Base-by-base conservation (phyloP, 305 asterid species). In the Rubia occidens region DNA sequence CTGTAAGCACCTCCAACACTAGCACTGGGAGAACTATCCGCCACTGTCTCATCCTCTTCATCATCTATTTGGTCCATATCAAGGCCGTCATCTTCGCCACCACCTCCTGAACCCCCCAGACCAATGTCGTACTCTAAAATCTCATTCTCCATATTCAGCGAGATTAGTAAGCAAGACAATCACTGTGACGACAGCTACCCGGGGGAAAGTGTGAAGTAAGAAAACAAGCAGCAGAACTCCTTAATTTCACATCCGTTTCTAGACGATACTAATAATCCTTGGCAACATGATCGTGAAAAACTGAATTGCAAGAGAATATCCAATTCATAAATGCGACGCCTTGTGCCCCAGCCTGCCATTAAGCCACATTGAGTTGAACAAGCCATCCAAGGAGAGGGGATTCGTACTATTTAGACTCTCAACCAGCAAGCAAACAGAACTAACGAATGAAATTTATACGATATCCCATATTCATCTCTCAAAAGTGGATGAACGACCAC, bases 101-200 rank as follows among this genome's bases (percentile, higher is more conserved):
- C 79, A 3, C 71, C 72, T 66, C 87, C 89, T 43, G 71, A 43
- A 54, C 84, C 86, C 80, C 96, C 87, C 65, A 88, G 70, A 68
- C 94, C 95, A 42, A 93, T 85, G 76, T 87, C 96, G 68, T 87
- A 93, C 75, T 88, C 97, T 37, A 92, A 70, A 56, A 84, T 85
- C 60, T 84, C 87, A 77, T 81, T 83, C 72, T 88, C 98, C 97
- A 91, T 91, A 3, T 66, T n/a, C 10, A 32, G 67, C 14, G 42
- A 20, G 66, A 15, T 53, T 2, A 60, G 11, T 37, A 29, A 42
- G 17, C 15, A 29, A 54, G 44, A 54, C 17, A 42, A 18, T 20
- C 47, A 53, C 64, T 35, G 51, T 9, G 11, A 20, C 2, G 20
- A 66, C 20, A 17, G 11, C 4, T 29, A 29, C 32, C 32, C 32